Base-by-base conservation (phyloP, 345 rosid genomes). In the Turritis glabra region DNA sequence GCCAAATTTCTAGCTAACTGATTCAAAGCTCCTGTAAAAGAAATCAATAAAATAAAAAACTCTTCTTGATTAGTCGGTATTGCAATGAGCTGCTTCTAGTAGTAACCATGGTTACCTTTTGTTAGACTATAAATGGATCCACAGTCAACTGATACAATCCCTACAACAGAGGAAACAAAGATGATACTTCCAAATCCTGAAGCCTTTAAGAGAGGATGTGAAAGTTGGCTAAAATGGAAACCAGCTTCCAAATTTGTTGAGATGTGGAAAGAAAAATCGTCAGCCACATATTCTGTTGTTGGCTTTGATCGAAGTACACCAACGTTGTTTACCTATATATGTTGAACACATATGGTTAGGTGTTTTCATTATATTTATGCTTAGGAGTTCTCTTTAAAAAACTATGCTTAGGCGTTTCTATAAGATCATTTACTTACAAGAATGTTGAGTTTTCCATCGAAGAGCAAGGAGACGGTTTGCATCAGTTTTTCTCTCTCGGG, bases 1-100 rank as follows among this genome's bases (percentile, higher is more conserved):
- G 92, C 88, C 77, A 86, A 73, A 43, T 82, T 81, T 71, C 61
- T 88, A 1, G 89, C 55, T 21, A 88, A 72, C 64, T 84, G 91
- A 43, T 80, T 80, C 58, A 85, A 48, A 5, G 92, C 90, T 43
- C 87, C 90, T 84, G 73, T n/a, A 37, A 37, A 37, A 37, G 5
- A 11, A 10, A 37, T 11, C 14, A 37, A 37, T 1, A 37, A 37
- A 3, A 35, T 1, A 0, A 11, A 10, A 29, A 9, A 55, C 21
- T 43, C 17, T 27, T 73, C 29, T 59, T 38, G 32, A 41, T 64
- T 46, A 18, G 25, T 23, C 19, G 21, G 9, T 61, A 6, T 60
- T 60, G 44, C 47, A 12, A 19, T 9, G 14, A 48, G 21, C 26
- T n/a, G n/a, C n/a, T n/a, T n/a, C n/a, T n/a, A n/a, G n/a, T n/a